phyloP scores from a whole-genome alignment of 306 rosid genomes.

The apple (Malus domestica) region DNA sequence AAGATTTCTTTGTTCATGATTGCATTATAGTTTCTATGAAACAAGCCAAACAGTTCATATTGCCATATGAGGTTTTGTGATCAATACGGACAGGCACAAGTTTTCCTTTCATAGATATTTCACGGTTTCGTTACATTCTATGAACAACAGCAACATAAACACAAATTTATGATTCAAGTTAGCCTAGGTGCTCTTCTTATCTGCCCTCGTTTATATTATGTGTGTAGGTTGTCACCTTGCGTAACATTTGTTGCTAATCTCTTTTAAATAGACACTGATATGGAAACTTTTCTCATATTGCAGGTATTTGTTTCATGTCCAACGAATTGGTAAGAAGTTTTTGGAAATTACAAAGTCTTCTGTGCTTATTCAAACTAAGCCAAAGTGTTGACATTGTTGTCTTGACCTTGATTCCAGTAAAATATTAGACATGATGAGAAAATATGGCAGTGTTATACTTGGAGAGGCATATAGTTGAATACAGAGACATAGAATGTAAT shows the following conservation, averaged over 20 bases:
- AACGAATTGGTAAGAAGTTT: conserved; percentile 74
- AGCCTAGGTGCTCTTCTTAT: neutral
- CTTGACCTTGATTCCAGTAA: neutral
- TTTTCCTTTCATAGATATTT: neutral
- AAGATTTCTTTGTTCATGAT: neutral
- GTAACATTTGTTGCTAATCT: too few species aligned
- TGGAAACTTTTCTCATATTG: conserved; percentile 16
- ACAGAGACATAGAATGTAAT: neutral
- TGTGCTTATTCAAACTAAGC: neutral
- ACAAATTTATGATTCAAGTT: neutral
- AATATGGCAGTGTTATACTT: neutral
- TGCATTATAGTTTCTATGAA: neutral
- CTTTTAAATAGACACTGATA: conserved; percentile 21
- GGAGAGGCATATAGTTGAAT: neutral
- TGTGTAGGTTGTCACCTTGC: neutral
- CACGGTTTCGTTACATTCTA: neutral
- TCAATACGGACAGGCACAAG: neutral
- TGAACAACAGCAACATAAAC: neutral
- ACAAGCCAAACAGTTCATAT: neutral
- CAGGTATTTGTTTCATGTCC: conserved; percentile 97
- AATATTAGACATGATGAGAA: neutral
- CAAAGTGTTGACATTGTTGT: neutral
- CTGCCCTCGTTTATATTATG: neutral
- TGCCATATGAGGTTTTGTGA: neutral
- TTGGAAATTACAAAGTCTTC: neutral